phyloP scores from a whole-genome alignment of 2,329 filamentous ascomycete species.

The Microdochium paspali region DNA sequence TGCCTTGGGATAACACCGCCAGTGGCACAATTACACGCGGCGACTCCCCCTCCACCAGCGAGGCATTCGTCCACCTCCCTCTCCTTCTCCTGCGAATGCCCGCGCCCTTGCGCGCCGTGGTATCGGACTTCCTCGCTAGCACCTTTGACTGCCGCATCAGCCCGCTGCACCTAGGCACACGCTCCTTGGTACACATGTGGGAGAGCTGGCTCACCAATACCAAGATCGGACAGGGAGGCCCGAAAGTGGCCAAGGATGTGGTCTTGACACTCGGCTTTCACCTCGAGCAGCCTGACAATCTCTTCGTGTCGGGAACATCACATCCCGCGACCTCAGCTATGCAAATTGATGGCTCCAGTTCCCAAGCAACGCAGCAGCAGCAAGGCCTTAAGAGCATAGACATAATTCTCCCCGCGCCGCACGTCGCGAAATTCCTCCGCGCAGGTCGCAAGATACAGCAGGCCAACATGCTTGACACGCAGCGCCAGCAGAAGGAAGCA shows the following conservation, averaged over 20 bases:
- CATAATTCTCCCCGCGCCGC: slow-evolving; percentile 37
- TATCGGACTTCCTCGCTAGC: slow-evolving; percentile 40
- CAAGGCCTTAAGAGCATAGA: slow-evolving; percentile 36
- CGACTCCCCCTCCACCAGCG: neutral
- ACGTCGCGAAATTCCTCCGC: slow-evolving; percentile 35
- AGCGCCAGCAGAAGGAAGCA: slow-evolving; percentile 2
- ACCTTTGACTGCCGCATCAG: slow-evolving; percentile 49
- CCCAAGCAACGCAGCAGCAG: neutral
- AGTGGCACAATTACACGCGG: too few species aligned
- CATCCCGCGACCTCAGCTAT: slow-evolving; percentile 3
- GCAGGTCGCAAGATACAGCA: slow-evolving; percentile 22
- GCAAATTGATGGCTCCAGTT: slow-evolving; percentile 3
- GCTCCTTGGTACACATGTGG: slow-evolving; percentile 37
- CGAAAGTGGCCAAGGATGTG: slow-evolving; percentile 31
- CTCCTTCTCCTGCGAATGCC: slow-evolving; percentile 48
- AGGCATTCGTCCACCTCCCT: slow-evolving; percentile 35
- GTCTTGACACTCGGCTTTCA: slow-evolving; percentile 43
- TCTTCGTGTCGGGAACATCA: slow-evolving; percentile 6
- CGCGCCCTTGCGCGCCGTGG: slow-evolving; percentile 34
- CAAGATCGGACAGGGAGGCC: slow-evolving; percentile 20
- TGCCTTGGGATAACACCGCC: slow-evolving; percentile 5
- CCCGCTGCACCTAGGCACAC: slow-evolving; percentile 38
- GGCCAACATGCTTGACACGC: too few species aligned
- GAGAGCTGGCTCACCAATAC: slow-evolving; percentile 38
- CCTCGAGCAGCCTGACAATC: slow-evolving; percentile 14